Percentiles rank a stretch among this genome's conserved stretches.
Conservation (phyloP, 805 yeast genomes). For the Sungouiozyma ichnusensis region DNA sequence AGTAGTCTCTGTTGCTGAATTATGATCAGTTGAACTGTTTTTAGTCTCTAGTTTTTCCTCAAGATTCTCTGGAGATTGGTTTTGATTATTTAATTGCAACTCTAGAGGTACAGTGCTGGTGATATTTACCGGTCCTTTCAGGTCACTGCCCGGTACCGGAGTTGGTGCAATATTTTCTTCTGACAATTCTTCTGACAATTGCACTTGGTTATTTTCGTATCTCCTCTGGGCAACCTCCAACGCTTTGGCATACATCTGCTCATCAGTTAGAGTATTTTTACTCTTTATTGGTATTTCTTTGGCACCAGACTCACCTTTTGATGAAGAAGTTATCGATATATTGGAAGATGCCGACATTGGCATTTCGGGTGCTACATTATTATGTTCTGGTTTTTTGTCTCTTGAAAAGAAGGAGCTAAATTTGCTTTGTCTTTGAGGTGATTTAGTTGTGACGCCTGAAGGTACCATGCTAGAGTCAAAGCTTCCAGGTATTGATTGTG, state of each 20-base stretch:
- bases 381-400: not conserved
- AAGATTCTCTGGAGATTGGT: not conserved
- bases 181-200: not conserved
- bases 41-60: not conserved
- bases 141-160: not conserved
- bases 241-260: conserved; percentile 49
- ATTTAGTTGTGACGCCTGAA: not conserved
- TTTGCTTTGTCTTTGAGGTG: not conserved
- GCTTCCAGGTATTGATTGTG: not conserved
- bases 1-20: not conserved
- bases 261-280: conserved; percentile 26
- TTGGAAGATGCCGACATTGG: not conserved
- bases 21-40: not conserved
- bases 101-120: not conserved
- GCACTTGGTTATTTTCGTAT: conserved; percentile 7
- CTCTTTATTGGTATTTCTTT: conserved; percentile 2
- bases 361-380: not conserved
- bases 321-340: not conserved
- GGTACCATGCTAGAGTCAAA: not conserved
- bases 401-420: conserved; percentile 5
- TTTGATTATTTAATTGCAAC: not conserved
- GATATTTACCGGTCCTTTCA: not conserved
- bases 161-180: not conserved
- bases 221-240: conserved; percentile 45
- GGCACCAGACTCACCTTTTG: not conserved